A percentile compares a stretch with the other conserved stretches of the same genome.
These are phyloP conservation scores for Debaryomyces tyrocola DNA, from an alignment of 805 yeast genomes.

Conservation along the genomic window DNA sequence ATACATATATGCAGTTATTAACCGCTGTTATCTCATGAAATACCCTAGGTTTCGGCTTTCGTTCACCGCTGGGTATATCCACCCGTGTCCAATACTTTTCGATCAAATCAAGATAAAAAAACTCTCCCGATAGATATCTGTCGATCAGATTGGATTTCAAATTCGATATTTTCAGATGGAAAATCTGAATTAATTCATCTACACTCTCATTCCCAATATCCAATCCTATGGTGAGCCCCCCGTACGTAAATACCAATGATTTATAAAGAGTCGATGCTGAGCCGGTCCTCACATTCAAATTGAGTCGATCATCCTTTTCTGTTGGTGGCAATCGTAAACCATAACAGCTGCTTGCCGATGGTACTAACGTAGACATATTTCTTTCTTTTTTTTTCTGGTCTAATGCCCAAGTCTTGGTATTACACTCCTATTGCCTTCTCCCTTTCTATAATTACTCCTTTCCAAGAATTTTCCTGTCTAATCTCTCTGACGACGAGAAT, in stretches of 20 bases:
- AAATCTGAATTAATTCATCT: slow-evolving; percentile 37
- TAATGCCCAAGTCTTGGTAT: no score
- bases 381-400: no score
- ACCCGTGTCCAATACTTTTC: slow-evolving; percentile 58
- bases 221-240: slow-evolving; percentile 66
- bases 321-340: slow-evolving; percentile 53
- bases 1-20: slow-evolving; percentile 53
- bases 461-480: no score
- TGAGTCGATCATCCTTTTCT: slow-evolving; percentile 53
- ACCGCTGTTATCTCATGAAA: slow-evolving; percentile 58
- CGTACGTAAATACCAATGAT: slow-evolving; percentile 62
- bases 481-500: no score
- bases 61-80: slow-evolving; percentile 14
- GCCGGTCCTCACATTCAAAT: slow-evolving; percentile 66
- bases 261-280: slow-evolving; percentile 57
- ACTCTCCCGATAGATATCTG: slow-evolving; percentile 58
- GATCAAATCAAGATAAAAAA: slow-evolving; percentile 59
- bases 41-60: slow-evolving; percentile 48
- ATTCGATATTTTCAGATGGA: slow-evolving; percentile 31
- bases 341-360: slow-evolving; percentile 64
- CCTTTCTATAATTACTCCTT: no score
- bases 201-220: slow-evolving; percentile 43
- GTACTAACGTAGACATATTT: slow-evolving; percentile 60
- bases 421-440: no score
- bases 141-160: slow-evolving; percentile 23